Evolutionary conservation across 1,284 basidiomycete species (phyloP).

Genomic region (Boletus sp.): DNA sequence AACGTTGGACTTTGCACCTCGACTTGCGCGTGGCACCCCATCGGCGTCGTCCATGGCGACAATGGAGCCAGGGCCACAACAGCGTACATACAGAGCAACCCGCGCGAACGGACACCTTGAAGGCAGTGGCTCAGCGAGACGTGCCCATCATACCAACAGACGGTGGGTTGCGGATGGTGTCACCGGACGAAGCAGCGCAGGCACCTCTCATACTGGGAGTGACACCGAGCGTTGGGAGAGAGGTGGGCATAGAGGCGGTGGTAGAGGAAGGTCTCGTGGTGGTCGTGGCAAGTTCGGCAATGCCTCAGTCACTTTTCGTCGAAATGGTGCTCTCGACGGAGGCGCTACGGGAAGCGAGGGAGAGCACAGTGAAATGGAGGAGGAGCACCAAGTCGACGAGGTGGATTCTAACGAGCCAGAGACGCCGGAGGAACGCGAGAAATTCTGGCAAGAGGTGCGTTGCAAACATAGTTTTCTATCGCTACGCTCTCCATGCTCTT

Average conservation of each 20-base stretch:
- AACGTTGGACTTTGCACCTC: background rate
- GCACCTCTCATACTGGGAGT: conserved; percentile 32
- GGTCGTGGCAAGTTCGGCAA: conserved; percentile 39
- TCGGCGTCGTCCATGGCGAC: conserved; percentile 17
- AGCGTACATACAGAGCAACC: conserved; percentile 14
- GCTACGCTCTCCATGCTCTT: conserved; percentile 24
- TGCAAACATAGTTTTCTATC: conserved; percentile 9
- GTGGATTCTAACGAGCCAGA: conserved; percentile 40
- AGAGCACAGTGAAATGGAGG: conserved; percentile 29
- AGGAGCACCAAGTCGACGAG: conserved; percentile 24
- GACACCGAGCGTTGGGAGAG: conserved; percentile 58
- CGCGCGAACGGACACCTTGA: conserved; percentile 25
- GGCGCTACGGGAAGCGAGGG: conserved; percentile 31
- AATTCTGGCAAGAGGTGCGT: conserved; percentile 65
- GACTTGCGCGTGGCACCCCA: conserved; percentile 3
- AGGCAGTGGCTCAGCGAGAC: conserved; percentile 15
- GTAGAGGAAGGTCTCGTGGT: conserved; percentile 37
- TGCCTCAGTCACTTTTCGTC: conserved; percentile 31
- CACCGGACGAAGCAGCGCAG: conserved; percentile 33
- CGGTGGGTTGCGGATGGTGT: conserved; percentile 49
- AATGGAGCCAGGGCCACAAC: conserved; percentile 26
- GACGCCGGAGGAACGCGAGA: conserved; percentile 55
- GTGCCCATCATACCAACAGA: conserved; percentile 42
- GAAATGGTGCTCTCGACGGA: conserved; percentile 22
- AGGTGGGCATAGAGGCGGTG: conserved; percentile 41